A percentile compares a stretch with the other conserved stretches of the same genome.
These are phyloP conservation scores for Zymoseptoria brevis DNA, from an alignment of 2,329 filamentous ascomycete species.

Conservation along the genomic window DNA sequence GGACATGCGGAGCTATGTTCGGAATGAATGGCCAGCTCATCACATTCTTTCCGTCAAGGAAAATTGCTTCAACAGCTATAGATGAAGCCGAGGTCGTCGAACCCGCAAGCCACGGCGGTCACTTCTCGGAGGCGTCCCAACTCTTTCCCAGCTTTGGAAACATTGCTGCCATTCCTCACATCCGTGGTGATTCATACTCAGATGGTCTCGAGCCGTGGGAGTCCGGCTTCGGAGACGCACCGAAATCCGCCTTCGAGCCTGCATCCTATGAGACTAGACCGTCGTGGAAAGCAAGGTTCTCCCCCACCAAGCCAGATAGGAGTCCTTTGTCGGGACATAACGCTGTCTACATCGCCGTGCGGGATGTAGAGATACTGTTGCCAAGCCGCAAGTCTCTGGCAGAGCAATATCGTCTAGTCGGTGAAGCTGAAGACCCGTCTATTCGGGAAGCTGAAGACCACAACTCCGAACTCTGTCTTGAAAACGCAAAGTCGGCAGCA, in stretches of 20 bases:
- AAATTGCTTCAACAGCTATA: conserved; percentile 35
- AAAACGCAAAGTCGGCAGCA: conserved; percentile 73
- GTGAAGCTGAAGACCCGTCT: conserved; percentile 52
- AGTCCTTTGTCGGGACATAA: conserved; percentile 28
- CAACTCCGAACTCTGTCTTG: conserved; percentile 63
- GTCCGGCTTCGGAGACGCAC: not conserved
- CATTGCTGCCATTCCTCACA: conserved; percentile 6
- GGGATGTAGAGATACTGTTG: conserved; percentile 61
- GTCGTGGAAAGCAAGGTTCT: conserved; percentile 25
- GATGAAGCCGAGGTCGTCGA: conserved; percentile 9
- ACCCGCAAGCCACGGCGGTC: conserved; percentile 54
- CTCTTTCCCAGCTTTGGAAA: conserved; percentile 27
- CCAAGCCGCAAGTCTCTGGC: conserved; percentile 73
- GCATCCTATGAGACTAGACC: conserved; percentile 36
- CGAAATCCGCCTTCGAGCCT: conserved; percentile 43
- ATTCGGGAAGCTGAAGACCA: conserved; percentile 49
- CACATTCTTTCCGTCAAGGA: conserved; percentile 50
- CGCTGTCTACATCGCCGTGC: conserved; percentile 66
- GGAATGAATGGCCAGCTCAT: conserved; percentile 49
- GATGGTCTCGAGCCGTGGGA: conserved; percentile 4
- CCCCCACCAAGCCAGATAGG: conserved; percentile 19
- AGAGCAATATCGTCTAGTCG: conserved; percentile 73
- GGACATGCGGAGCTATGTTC: conserved; percentile 51
- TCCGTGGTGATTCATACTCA: conserved; percentile 4
- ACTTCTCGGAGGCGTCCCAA: conserved; percentile 44